A percentile compares a stretch with the other conserved stretches of the same genome.
Conservation (phyloP, 176 grass and related monocot species). For the Canna indica region DNA sequence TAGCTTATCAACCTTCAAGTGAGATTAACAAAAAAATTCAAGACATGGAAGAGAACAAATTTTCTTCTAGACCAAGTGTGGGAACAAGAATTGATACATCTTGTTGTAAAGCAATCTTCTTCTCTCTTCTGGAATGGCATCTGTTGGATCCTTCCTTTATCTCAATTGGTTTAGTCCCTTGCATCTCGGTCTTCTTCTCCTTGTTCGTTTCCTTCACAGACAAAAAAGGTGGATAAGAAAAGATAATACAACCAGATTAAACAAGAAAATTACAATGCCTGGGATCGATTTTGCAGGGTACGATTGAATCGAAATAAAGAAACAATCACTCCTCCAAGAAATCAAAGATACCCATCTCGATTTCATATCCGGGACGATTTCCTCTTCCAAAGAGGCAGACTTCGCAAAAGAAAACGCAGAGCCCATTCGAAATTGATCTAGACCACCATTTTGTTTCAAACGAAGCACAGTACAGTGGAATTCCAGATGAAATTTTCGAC, state of each 20-base stretch:
- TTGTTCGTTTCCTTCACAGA: slow-evolving; percentile 58
- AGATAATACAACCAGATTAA: slow-evolving; percentile 13
- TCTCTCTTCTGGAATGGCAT: slow-evolving; percentile 67
- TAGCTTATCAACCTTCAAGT: slow-evolving; percentile 80
- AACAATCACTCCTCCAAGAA: slow-evolving; percentile 21
- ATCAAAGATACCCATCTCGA: slow-evolving; percentile 36
- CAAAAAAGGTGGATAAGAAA: background rate
- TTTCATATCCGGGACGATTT: slow-evolving; percentile 15
- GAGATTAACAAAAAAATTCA: background rate
- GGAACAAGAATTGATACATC: slow-evolving; percentile 43
- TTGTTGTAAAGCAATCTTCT: slow-evolving; percentile 85
- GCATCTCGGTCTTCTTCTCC: slow-evolving; percentile 8
- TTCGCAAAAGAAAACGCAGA: slow-evolving; percentile 33
- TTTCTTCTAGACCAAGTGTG: no score
- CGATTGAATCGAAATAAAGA: slow-evolving; percentile 27
- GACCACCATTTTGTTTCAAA: slow-evolving; percentile 25
- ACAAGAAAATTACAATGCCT: slow-evolving; percentile 31
- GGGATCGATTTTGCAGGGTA: slow-evolving; percentile 18
- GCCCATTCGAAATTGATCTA: slow-evolving; percentile 30
- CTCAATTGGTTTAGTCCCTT: slow-evolving; percentile 26
- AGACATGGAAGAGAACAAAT: background rate
- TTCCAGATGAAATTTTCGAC: background rate
- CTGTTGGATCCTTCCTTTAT: slow-evolving; percentile 22
- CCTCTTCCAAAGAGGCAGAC: slow-evolving; percentile 6
- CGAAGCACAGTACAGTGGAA: background rate